Conservation (phyloP, 352 stramenopile genomes). For the Phytophthora litchii region DNA sequence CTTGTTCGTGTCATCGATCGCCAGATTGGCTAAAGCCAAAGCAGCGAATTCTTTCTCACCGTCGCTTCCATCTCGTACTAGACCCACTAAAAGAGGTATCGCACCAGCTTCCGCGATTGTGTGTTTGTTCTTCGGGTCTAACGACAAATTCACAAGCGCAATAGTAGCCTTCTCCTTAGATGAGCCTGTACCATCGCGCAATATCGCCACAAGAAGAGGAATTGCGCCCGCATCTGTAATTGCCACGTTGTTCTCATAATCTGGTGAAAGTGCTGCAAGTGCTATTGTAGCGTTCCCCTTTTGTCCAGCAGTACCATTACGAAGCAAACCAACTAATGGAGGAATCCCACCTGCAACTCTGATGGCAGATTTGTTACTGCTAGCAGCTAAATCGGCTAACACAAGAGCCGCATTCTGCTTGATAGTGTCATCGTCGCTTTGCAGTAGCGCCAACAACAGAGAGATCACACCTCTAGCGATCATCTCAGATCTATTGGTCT, state of each 20-base stretch:
- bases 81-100: not conserved
- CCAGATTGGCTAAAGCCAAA: conserved; percentile 1
- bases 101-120: not conserved
- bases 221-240: not conserved
- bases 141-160: not conserved
- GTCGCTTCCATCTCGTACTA: not conserved
- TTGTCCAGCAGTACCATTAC: not conserved
- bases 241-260: not conserved
- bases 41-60: not conserved
- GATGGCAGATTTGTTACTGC: not conserved
- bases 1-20: not conserved
- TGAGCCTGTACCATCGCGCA: not conserved
- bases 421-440: not conserved
- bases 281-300: not conserved
- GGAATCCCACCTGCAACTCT: not conserved
- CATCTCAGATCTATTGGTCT: no score
- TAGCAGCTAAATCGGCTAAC: not conserved
- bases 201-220: not conserved
- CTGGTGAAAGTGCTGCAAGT: not conserved
- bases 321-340: not conserved
- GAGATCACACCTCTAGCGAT: no score
- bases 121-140: not conserved
- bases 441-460: no score
- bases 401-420: not conserved
- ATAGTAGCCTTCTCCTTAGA: not conserved